phyloP scores from a whole-genome alignment of 208 protist species.

The Trypanosoma avium region DNA sequence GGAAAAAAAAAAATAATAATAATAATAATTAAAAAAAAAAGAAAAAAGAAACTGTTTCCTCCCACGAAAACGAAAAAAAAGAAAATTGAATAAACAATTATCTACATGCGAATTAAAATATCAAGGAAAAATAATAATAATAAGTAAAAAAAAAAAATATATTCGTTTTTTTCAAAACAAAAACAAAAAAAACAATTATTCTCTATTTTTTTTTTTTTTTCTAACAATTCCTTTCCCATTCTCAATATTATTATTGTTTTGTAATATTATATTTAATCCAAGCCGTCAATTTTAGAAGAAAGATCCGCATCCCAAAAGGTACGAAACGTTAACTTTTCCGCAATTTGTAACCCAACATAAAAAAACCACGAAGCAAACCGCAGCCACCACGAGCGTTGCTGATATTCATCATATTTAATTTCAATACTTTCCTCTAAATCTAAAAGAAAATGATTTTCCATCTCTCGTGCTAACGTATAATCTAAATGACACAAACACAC shows the following conservation, averaged over 20 bases:
- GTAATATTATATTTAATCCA: constrained; percentile 28
- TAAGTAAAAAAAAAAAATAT: too few species aligned
- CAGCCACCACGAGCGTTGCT: constrained; percentile 62
- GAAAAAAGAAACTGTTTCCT: too few species aligned
- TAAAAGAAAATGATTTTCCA: constrained; percentile 84
- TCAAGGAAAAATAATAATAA: too few species aligned
- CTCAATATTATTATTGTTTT: too few species aligned
- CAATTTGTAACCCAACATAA: constrained; percentile 74
- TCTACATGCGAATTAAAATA: too few species aligned
- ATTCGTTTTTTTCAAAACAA: too few species aligned
- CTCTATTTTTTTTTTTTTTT: too few species aligned
- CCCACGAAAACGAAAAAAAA: too few species aligned
- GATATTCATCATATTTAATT: constrained; percentile 64
- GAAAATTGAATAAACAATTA: too few species aligned
- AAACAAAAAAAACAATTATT: too few species aligned
- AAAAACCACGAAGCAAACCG: constrained; percentile 81
- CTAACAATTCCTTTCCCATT: too few species aligned
- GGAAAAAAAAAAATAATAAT: constrained; percentile 5
- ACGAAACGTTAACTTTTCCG: constrained; percentile 72
- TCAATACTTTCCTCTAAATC: constrained; percentile 69
- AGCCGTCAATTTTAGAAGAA: constrained; percentile 53
- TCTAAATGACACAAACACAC: constrained; percentile 82
- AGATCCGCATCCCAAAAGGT: constrained; percentile 36
- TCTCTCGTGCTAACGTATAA: constrained; percentile 57
- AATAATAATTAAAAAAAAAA: not conserved